Base-by-base conservation (phyloP, 2,329 filamentous ascomycete genomes). In the Colletotrichum ledebouriae region DNA sequence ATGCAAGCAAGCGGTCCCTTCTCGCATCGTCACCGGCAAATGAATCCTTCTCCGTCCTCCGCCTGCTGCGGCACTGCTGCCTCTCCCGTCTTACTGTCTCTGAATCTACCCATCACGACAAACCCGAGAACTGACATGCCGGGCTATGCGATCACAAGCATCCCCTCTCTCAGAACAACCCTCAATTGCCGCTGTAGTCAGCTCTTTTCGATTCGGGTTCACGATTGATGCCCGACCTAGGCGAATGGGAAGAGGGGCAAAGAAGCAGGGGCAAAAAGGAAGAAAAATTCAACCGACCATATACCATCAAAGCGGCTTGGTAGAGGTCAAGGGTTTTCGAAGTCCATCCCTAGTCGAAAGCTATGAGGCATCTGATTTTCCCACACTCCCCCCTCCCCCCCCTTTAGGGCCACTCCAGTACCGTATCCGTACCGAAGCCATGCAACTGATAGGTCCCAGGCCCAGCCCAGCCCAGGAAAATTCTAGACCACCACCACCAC, bases 181-280 rank as follows among this genome's bases (percentile, higher is more conserved):
- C 56, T 59, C 42, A n/a, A 46, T 34, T 59, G 41, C 41, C 42
- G 55, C 56, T 41, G 56, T 44, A 49, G 20, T 15, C 11, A 17
- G 52, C 11, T 34, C 12, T 47, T 29, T 10, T 13, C 7, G 53
- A 34, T 41, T 59, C 34, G 57, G 57, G 57, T 29, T 58, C 4
- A 61, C 47, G 20, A 53, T 61, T 61, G 59, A 41, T 61, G 59
- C 59, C 59, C 59, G 37, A 61, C 34, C 20, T 12, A 13, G 22
- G 39, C n/a, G 41, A n/a, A 49, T 47, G 17, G 47, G 41, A 47
- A 42, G n/a, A 44, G 46, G 58, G 58, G 46, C 17, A 41, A 25
- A 17, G 22, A 22, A 22, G 22, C 22, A 22, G 22, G 22, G 22
- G 22, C 4, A 22, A 15, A 44, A 13, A 29, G 6, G 42, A 25